Conservation (phyloP, 345 rosid genomes). For the Citrus reticulata region DNA sequence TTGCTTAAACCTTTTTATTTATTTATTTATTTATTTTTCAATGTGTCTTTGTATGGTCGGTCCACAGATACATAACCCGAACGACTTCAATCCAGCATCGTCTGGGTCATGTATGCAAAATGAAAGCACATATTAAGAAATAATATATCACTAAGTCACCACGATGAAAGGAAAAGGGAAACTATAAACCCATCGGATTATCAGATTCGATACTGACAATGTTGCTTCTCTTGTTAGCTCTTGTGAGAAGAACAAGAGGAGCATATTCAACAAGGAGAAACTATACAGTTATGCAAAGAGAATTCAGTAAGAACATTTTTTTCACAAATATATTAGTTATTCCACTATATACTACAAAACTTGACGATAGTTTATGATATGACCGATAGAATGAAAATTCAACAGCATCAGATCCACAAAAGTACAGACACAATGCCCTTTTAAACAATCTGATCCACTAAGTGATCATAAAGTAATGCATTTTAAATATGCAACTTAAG, state of each 20-base stretch:
- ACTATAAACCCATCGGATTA: no score
- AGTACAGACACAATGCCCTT: neutral
- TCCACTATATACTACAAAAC: no score
- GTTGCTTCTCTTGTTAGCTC: neutral
- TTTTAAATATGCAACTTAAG: neutral
- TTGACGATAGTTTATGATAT: neutral
- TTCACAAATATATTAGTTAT: neutral
- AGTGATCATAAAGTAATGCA: neutral
- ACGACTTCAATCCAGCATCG: neutral
- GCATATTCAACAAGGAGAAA: neutral
- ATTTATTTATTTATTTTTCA: neutral
- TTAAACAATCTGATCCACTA: no score
- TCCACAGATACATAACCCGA: neutral
- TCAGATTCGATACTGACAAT: neutral
- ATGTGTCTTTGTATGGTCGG: neutral
- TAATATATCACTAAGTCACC: no score
- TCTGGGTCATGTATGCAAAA: neutral
- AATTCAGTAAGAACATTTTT: neutral
- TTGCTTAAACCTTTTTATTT: neutral
- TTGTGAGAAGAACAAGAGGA: constrained; percentile 11
- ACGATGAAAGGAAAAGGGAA: no score
- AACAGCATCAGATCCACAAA: neutral
- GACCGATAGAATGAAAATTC: neutral
- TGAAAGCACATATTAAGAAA: neutral
- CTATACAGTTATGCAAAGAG: neutral